phyloP scores from a whole-genome alignment of 805 yeast species.

The Hanseniaspora valbyensis region DNA sequence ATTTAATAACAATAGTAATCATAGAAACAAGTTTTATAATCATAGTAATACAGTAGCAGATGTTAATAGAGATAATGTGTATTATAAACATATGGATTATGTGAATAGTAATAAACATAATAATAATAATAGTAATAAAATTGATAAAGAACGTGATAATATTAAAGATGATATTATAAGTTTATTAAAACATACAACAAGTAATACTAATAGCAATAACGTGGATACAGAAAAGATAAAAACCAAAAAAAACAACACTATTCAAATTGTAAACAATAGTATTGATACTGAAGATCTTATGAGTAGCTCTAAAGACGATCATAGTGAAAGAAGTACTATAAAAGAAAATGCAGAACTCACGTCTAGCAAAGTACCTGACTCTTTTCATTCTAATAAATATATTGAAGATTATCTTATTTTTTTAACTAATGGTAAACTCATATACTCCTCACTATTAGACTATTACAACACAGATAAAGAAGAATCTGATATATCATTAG shows the following conservation, averaged over 20 bases:
- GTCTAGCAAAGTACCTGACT: too few species aligned
- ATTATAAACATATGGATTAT: conserved; percentile 10
- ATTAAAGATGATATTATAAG: background rate
- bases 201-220: too few species aligned
- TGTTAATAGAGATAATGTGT: conserved; percentile 1
- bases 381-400: too few species aligned
- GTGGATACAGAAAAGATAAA: background rate
- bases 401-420: background rate
- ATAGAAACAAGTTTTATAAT: background rate
- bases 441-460: conserved; percentile 3
- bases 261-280: background rate
- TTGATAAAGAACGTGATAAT: background rate
- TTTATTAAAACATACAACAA: background rate
- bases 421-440: conserved; percentile 9
- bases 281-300: background rate
- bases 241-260: background rate
- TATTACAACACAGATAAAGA: background rate
- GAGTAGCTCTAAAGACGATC: background rate
- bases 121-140: background rate
- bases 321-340: background rate
- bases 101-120: background rate
- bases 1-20: background rate
- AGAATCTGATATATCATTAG: background rate
- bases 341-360: background rate
- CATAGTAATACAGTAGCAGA: background rate